Base-by-base conservation (phyloP, 2,329 filamentous ascomycete species). In the Penicillium hesseltinei region DNA sequence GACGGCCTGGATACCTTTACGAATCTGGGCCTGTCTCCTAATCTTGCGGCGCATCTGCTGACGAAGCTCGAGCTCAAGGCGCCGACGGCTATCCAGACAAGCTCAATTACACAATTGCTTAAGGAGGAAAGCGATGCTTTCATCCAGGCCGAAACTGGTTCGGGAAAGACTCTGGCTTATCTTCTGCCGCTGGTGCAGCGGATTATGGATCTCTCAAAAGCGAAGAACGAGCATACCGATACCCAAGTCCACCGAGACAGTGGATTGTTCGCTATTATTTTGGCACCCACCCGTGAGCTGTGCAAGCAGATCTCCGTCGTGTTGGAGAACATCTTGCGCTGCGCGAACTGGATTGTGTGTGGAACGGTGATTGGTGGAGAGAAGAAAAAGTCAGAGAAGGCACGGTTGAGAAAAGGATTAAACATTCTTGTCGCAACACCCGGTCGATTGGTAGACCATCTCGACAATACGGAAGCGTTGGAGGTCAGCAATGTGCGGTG, bases 341-440 rank as follows among this genome's bases (percentile, higher is more conserved):
- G 91, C 62, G 91, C 91, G 40, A 91, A 94, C 33, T 97, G 92
- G 90, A 87, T 99, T 29, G 93, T 97, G 2, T 90, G 91, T 23
- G 95, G 93, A 0, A 93, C 91, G 0, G 94, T 89, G 17, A 86
- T 86, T 64, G 86, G 86, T 74, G 86, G 86, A 47, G 86, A 89
- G 72, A 88, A 87, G 72, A 88, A 88, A 72, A 87, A 88, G 67
- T 86, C 90, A 0, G 95, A 97, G 75, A 99, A 97, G 75, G 91
- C 92, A n/a, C 83, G 94, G 46, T 77, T 99, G 65, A 83, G 94
- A 59, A 97, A 97, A 75, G 94, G 94, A 6, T 82, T 97, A 69
- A 99, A 97, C 75, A 96, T 99, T 45, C 78, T 99, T 36, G 91
- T 99, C 42, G 94, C 94, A 3, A 99, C 94, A 0, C 94, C 94